Evolutionary conservation across 768 basidiomycete species (phyloP), one percentile per base, ranked within the genome.

Genomic region (Tulasnella sp.): DNA sequence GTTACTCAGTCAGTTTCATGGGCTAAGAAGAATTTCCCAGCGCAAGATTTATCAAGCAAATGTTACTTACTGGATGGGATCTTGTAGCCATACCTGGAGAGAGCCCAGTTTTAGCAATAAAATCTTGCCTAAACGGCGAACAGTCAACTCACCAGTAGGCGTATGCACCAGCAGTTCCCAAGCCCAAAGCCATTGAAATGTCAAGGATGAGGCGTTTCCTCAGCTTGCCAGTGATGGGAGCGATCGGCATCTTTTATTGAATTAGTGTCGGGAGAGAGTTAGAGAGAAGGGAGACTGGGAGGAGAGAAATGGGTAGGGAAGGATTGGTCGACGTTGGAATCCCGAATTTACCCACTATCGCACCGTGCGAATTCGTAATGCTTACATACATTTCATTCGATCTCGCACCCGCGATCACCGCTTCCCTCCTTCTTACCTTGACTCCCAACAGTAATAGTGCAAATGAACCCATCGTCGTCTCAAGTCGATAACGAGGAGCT

Each of bases 131-230:
- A 36, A 42, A 19, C 17, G 19, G 31, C 25, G 29, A 11, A 17
- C 75, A 75, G 37, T 40, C 37, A 39, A 31, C 92, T 79, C 78
- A 96, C 95, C 95, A 97, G 85, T 88, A 97, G 2, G 88, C 87
- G 81, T 94, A 96, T 39, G 88, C 94, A 14, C 87, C 85, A 69
- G 89, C 85, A 74, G 91, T 79, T 36, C 94, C 95, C 72, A 97
- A 88, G 79, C 93, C 94, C 64, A 96, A 82, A 49, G 89, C 88
- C 80, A 88, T 86, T 68, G 89, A 86, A 78, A 97, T 80, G 82
- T 97, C 96, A 78, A 94, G 89, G 89, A 93, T 93, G 84, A 96
- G 89, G 81, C 90, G 87, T 85, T 96, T 97, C 86, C 95, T 92
- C 85, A 96, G 92, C 85, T 89, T 94, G 83, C 95, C 95, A 72